Evolutionary conservation across 1,284 basidiomycete genomes (phyloP).

Genomic region (Macrocybe sp.): DNA sequence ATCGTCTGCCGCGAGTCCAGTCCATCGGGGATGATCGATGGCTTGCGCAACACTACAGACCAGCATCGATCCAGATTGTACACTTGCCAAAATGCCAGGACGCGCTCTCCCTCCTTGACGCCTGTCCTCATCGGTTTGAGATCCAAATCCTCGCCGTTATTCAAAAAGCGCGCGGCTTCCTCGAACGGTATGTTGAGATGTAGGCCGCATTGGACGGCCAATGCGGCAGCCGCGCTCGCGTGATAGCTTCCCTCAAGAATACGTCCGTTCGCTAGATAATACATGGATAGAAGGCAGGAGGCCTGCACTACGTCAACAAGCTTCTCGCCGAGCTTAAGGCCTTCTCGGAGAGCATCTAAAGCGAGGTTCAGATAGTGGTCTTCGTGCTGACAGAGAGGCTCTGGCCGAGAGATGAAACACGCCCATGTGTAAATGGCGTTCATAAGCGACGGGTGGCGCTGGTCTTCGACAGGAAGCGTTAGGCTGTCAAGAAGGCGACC

Average conservation of each 20-base stretch:
- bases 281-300: conserved; percentile 65
- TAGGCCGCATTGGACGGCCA: conserved; percentile 64
- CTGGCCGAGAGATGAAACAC: conserved; percentile 69
- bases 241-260: conserved; percentile 70
- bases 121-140: conserved; percentile 52
- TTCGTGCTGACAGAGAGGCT: conserved; percentile 62
- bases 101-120: conserved; percentile 56
- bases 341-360: conserved; percentile 55
- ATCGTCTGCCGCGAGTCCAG: conserved; percentile 42
- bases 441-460: conserved; percentile 68
- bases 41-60: conserved; percentile 56
- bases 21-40: conserved; percentile 48
- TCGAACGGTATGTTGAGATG: conserved; percentile 40
- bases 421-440: conserved; percentile 78
- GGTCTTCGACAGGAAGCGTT: conserved; percentile 44
- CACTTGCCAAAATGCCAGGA: conserved; percentile 68
- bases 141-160: conserved; percentile 30
- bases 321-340: conserved; percentile 46
- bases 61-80: conserved; percentile 65
- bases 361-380: conserved; percentile 58
- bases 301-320: conserved; percentile 69
- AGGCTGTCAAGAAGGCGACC: conserved; percentile 58
- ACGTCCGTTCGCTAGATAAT: conserved; percentile 70
- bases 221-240: conserved; percentile 58
- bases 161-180: conserved; percentile 13